A percentile compares a stretch with the other conserved stretches of the same genome.
These are phyloP conservation scores for Suillus alpinus DNA, from an alignment of 768 basidiomycete species.

Conservation along the genomic window DNA sequence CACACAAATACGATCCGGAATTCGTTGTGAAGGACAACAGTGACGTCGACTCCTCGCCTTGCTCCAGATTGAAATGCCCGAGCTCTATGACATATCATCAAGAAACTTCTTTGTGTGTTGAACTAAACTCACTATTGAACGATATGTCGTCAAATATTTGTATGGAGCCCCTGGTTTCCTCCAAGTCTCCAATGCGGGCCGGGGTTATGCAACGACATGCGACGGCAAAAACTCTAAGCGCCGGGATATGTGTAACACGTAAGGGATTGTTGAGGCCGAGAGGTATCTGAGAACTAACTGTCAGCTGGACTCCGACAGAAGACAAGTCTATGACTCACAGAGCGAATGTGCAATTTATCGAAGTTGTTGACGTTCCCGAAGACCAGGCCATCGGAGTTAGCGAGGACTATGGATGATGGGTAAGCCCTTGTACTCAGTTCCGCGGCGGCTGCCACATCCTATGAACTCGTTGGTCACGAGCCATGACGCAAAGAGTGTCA, in stretches of 20 bases:
- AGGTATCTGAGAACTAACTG: slow-evolving; percentile 46
- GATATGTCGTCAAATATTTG: slow-evolving; percentile 63
- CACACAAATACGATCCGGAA: slow-evolving; percentile 43
- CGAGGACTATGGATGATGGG: slow-evolving; percentile 56
- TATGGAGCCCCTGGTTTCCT: slow-evolving; percentile 52
- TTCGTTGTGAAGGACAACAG: slow-evolving; percentile 35
- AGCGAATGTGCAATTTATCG: slow-evolving; percentile 78
- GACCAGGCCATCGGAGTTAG: slow-evolving; percentile 49
- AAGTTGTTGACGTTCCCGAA: slow-evolving; percentile 68
- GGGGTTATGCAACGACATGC: slow-evolving; percentile 57
- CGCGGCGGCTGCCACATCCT: slow-evolving; percentile 55
- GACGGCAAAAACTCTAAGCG: slow-evolving; percentile 60
- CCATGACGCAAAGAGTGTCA: neutral
- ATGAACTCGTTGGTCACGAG: slow-evolving; percentile 9
- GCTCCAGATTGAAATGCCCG: slow-evolving; percentile 28
- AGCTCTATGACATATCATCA: slow-evolving; percentile 19
- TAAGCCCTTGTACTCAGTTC: slow-evolving; percentile 48
- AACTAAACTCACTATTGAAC: slow-evolving; percentile 52
- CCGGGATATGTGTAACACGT: slow-evolving; percentile 58
- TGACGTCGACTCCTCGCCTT: slow-evolving; percentile 63
- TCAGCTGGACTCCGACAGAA: slow-evolving; percentile 5
- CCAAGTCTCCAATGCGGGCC: slow-evolving; percentile 48
- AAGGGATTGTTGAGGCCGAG: slow-evolving; percentile 73
- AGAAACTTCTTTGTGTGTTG: neutral
- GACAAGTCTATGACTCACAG: slow-evolving; percentile 43